Evolutionary conservation across 2,329 filamentous ascomycete species (phyloP).

Genomic region (Clarireedia paspali): DNA sequence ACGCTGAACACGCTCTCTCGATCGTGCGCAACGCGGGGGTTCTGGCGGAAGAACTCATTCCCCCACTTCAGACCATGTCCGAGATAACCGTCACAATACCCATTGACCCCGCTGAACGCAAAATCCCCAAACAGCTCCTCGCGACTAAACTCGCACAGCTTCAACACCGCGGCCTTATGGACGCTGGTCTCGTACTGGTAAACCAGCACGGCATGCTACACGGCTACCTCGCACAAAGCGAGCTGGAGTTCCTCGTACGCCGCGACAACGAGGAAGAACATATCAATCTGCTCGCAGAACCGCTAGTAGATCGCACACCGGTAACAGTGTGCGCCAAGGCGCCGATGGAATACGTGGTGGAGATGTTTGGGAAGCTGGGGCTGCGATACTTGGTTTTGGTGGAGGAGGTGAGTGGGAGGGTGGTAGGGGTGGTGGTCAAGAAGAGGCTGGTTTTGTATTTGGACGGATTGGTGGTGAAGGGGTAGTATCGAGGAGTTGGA

Average conservation of each 20-base stretch:
- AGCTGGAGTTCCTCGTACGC: slow-evolving; percentile 42
- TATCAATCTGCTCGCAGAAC: slow-evolving; percentile 29
- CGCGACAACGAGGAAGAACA: slow-evolving; percentile 19
- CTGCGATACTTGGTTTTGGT: slow-evolving; percentile 45
- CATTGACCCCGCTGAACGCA: slow-evolving; percentile 35
- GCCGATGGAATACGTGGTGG: slow-evolving; percentile 50
- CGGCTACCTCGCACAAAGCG: slow-evolving; percentile 47
- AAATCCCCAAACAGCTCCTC: slow-evolving; percentile 35
- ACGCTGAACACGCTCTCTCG: slow-evolving; percentile 40
- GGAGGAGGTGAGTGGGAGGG: slow-evolving; percentile 41
- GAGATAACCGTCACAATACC: slow-evolving; percentile 41
- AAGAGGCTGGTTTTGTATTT: slow-evolving; percentile 47
- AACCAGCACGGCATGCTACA: slow-evolving; percentile 40
- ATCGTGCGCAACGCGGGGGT: slow-evolving; percentile 33
- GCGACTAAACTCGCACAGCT: slow-evolving; percentile 39
- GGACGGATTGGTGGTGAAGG: slow-evolving; percentile 27
- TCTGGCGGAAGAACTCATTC: slow-evolving; percentile 41
- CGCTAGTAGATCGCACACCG: slow-evolving; percentile 47
- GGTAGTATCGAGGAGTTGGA: background rate
- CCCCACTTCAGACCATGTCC: slow-evolving; percentile 45
- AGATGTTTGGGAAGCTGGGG: slow-evolving; percentile 52
- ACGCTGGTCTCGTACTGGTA: slow-evolving; percentile 49
- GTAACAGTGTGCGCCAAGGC: slow-evolving; percentile 42
- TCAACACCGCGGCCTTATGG: slow-evolving; percentile 43
- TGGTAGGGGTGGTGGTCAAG: slow-evolving; percentile 50